These are phyloP conservation scores for Setaria viridis DNA, from an alignment of 202 grass and related monocot genomes.

Conservation along the genomic window DNA sequence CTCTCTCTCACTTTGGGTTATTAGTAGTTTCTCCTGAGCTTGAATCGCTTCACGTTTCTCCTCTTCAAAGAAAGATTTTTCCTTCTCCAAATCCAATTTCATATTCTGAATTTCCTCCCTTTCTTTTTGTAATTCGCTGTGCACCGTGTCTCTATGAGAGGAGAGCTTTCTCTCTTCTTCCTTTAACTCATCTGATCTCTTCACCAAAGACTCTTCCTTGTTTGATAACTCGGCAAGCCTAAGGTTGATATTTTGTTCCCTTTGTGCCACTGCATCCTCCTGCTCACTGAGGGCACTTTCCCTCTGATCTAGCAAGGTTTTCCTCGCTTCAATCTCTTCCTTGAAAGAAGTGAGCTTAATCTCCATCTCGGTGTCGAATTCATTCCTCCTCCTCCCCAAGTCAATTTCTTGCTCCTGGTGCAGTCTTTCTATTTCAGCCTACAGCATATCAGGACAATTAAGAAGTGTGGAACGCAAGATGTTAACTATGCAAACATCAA, in stretches of 20 bases:
- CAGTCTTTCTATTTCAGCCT: conserved; percentile 85
- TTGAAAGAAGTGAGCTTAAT: conserved; percentile 57
- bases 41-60: conserved; percentile 64
- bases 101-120: conserved; percentile 61
- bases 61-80: conserved; percentile 63
- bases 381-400: conserved; percentile 59
- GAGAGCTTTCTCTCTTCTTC: conserved; percentile 55
- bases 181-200: conserved; percentile 58
- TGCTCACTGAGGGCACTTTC: conserved; percentile 61
- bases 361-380: conserved; percentile 76
- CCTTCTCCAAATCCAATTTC: conserved; percentile 78
- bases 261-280: conserved; percentile 49
- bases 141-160: conserved; percentile 45
- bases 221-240: conserved; percentile 53
- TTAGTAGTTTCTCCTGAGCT: conserved; percentile 62
- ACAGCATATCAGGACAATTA: conserved; percentile 36
- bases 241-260: conserved; percentile 49
- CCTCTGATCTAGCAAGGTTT: conserved; percentile 52
- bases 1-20: conserved; percentile 82
- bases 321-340: conserved; percentile 51
- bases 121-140: conserved; percentile 57
- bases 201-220: conserved; percentile 64
- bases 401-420: conserved; percentile 61
- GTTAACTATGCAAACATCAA: conserved; percentile 2
- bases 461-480: conserved; percentile 32